These are phyloP conservation scores for Lactifluus pinguis DNA, from an alignment of 768 basidiomycete species.

Conservation along the genomic window DNA sequence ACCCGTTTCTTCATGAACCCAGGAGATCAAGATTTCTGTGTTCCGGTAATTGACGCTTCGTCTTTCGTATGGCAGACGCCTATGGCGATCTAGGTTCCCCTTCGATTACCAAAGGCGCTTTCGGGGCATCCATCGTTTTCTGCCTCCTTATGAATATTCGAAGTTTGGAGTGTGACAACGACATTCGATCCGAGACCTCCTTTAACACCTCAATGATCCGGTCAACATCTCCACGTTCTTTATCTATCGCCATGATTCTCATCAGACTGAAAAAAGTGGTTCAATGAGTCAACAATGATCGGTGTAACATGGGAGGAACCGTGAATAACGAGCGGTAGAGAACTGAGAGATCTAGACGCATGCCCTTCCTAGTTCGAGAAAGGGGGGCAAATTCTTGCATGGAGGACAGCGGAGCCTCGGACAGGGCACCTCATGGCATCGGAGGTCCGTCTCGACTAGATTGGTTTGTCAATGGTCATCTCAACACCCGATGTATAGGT, in stretches of 20 bases:
- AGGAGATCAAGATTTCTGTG: not conserved
- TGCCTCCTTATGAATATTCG: not conserved
- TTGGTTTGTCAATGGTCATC: not conserved
- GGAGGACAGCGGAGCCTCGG: not conserved
- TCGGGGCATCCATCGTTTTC: not conserved
- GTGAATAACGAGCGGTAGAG: slow-evolving; percentile 9
- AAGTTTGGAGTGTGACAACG: not conserved
- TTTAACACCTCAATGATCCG: slow-evolving; percentile 57
- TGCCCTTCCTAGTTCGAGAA: slow-evolving; percentile 14
- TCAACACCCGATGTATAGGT: not conserved
- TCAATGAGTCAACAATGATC: not conserved
- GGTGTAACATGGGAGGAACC: slow-evolving; percentile 28
- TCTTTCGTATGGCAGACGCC: not conserved
- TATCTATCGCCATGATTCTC: slow-evolving; percentile 76
- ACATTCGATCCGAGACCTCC: slow-evolving; percentile 28
- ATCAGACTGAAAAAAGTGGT: slow-evolving; percentile 54
- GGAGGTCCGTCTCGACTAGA: slow-evolving; percentile 3
- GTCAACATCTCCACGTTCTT: slow-evolving; percentile 64
- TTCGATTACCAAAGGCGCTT: not conserved
- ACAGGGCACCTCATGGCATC: slow-evolving; percentile 4
- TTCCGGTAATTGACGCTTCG: not conserved
- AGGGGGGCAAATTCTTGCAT: not conserved
- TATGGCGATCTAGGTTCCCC: not conserved
- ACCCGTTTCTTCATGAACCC: not conserved
- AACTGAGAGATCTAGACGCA: not conserved